These are phyloP conservation scores for Carex kokanica DNA, from an alignment of 176 grass and related monocot species.

Conservation along the genomic window DNA sequence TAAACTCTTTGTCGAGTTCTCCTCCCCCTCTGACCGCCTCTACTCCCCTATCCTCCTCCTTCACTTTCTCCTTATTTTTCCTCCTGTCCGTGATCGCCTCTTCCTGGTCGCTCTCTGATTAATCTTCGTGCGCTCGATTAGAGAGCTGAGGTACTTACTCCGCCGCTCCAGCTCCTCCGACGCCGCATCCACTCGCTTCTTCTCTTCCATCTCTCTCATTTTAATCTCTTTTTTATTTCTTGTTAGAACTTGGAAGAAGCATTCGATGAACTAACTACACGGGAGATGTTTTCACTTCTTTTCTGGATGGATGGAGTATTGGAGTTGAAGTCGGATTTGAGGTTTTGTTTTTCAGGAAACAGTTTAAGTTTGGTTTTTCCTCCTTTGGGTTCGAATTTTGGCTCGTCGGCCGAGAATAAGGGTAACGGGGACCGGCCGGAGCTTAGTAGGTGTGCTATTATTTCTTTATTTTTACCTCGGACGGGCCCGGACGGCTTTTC, in stretches of 20 bases:
- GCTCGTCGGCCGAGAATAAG: background rate
- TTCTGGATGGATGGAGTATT: background rate
- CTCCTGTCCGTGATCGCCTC: background rate
- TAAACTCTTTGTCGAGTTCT: slow-evolving; percentile 43
- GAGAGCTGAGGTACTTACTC: slow-evolving; percentile 49
- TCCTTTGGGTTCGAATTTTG: background rate
- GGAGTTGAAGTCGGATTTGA: background rate
- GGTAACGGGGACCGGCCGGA: slow-evolving; percentile 9
- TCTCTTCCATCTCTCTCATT: slow-evolving; percentile 19
- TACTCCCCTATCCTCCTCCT: slow-evolving; percentile 16
- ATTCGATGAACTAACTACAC: background rate
- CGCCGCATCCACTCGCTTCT: slow-evolving; percentile 43
- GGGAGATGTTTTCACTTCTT: background rate
- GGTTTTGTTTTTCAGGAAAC: slow-evolving; percentile 2
- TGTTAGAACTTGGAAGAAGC: background rate
- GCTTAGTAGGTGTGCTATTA: background rate
- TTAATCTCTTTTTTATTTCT: background rate
- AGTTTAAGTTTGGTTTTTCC: background rate
- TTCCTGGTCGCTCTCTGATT: slow-evolving; percentile 27
- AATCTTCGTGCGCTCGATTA: slow-evolving; percentile 56
- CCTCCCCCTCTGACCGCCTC: slow-evolving; percentile 12
- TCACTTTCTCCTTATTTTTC: slow-evolving; percentile 30
- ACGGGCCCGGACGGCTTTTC: background rate
- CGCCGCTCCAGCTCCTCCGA: slow-evolving; percentile 52
- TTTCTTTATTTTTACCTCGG: background rate